These are phyloP conservation scores for Plectosphaerella sp. DNA, from an alignment of 2,329 filamentous ascomycete genomes.

Conservation along the genomic window DNA sequence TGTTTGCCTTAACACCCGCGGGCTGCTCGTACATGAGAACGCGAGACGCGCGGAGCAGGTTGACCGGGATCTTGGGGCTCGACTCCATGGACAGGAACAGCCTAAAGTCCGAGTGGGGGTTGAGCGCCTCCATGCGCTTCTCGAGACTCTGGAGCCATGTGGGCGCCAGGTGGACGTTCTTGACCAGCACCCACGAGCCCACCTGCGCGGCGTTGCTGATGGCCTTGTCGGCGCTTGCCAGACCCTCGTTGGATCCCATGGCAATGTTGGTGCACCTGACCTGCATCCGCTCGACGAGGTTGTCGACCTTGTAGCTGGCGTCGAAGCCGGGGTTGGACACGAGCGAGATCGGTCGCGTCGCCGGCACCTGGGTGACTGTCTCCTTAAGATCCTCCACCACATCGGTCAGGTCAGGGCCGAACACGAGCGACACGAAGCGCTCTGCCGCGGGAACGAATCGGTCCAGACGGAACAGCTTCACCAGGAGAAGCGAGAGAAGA, in stretches of 20 bases:
- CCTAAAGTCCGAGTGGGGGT: conserved; percentile 88
- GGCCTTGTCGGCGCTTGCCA: conserved; percentile 90
- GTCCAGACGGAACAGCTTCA: conserved; percentile 94
- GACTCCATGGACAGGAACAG: conserved; percentile 98
- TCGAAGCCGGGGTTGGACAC: conserved; percentile 96
- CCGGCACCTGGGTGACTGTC: conserved; percentile 78
- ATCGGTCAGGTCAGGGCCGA: conserved; percentile 79
- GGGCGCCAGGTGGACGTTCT: conserved; percentile 95
- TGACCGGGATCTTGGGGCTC: conserved; percentile 94
- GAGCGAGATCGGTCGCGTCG: conserved; percentile 81
- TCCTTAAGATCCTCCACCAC: conserved; percentile 79
- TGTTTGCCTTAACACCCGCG: conserved; percentile 92
- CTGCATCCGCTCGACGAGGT: conserved; percentile 77
- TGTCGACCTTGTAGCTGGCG: conserved; percentile 98
- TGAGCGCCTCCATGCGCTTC: conserved; percentile 93
- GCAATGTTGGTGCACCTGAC: conserved; percentile 93
- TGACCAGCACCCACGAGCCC: conserved; percentile 94
- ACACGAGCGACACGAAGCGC: conserved; percentile 81
- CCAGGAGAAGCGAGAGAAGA: conserved; percentile 76
- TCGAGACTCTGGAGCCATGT: conserved; percentile 96
- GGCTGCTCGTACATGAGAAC: conserved; percentile 98
- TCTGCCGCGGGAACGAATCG: conserved; percentile 91
- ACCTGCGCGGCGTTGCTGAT: conserved; percentile 87
- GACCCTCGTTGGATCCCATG: conserved; percentile 96
- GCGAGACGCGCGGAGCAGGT: conserved; percentile 85